These are phyloP conservation scores for Dactylonectria macrodidyma DNA, from an alignment of 2,329 filamentous ascomycete genomes.

Conservation along the genomic window DNA sequence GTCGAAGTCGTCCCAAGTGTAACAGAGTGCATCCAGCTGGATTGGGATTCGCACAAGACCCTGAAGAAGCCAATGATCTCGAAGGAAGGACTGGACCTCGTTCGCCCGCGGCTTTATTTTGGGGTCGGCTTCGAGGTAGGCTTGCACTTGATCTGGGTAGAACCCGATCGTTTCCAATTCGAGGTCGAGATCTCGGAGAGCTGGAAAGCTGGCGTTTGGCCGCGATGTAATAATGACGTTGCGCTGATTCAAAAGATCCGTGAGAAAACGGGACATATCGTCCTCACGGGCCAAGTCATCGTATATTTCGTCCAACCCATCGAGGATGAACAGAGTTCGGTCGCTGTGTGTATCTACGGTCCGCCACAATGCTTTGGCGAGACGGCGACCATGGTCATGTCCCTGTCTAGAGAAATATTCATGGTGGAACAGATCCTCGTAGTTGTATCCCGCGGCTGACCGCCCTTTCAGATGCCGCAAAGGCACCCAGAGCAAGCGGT, in stretches of 20 bases:
- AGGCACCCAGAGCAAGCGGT: constrained; percentile 58
- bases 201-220: constrained; percentile 44
- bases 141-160: constrained; percentile 52
- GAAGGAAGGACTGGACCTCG: constrained; percentile 53
- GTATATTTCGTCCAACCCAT: constrained; percentile 60
- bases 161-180: constrained; percentile 58
- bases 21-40: constrained; percentile 61
- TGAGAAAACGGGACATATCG: constrained; percentile 44
- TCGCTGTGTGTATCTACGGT: constrained; percentile 3
- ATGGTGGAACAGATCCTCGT: constrained; percentile 44
- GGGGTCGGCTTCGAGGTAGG: constrained; percentile 45
- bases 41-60: constrained; percentile 59
- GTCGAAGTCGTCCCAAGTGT: constrained; percentile 50
- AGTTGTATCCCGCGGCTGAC: constrained; percentile 35
- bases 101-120: constrained; percentile 6
- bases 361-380: constrained; percentile 34
- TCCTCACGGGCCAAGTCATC: constrained; percentile 29
- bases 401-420: constrained; percentile 46
- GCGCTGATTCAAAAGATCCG: constrained; percentile 49
- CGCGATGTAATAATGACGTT: constrained; percentile 60
- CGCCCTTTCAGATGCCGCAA: constrained; percentile 52
- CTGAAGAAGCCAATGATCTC: constrained; percentile 50
- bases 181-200: constrained; percentile 50
- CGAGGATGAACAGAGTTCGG: constrained; percentile 56
- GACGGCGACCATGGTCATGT: constrained; percentile 11